Percentiles rank a stretch among this genome's conserved stretches.
Evolutionary conservation across 1,139 yeast species (phyloP).

Genomic region (Taphrina pruni): DNA sequence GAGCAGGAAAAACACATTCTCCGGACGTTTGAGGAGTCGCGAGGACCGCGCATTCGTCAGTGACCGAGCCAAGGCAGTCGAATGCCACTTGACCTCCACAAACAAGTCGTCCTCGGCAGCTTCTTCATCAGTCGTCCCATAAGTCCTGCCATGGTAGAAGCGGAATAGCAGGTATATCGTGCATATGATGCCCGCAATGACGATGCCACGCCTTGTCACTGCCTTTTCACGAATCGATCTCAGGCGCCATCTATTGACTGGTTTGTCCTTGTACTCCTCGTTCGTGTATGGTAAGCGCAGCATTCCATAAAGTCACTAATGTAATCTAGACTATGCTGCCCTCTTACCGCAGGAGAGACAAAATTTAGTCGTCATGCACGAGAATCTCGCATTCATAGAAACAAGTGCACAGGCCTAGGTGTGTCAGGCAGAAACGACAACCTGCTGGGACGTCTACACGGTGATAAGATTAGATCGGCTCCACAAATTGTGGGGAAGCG

Average conservation of each 20-base stretch:
- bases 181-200: neutral
- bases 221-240: constrained; percentile 6
- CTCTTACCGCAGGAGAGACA: too few relatives aligned
- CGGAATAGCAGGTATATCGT: neutral
- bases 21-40: neutral
- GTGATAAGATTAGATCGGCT: constrained; percentile 4
- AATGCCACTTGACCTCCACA: constrained; percentile 9
- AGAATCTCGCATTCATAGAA: too few relatives aligned
- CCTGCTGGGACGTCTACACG: neutral
- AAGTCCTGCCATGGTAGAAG: neutral
- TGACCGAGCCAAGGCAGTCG: neutral
- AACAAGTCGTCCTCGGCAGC: constrained; percentile 15
- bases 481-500: neutral
- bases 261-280: constrained; percentile 20
- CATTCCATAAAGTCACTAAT: neutral
- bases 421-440: too few relatives aligned
- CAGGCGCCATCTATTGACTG: constrained; percentile 12
- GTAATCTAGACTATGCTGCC: too few relatives aligned
- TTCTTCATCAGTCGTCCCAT: neutral
- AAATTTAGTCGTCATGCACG: too few relatives aligned
- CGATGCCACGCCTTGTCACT: neutral
- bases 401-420: too few relatives aligned
- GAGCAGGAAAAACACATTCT: constrained; percentile 10
- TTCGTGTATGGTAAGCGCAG: constrained; percentile 20
- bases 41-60: neutral